Evolutionary conservation across 192 early-diverging fungal genomes (phyloP), one percentile per base, ranked within the genome.

Genomic region (Mortierella alpina): DNA sequence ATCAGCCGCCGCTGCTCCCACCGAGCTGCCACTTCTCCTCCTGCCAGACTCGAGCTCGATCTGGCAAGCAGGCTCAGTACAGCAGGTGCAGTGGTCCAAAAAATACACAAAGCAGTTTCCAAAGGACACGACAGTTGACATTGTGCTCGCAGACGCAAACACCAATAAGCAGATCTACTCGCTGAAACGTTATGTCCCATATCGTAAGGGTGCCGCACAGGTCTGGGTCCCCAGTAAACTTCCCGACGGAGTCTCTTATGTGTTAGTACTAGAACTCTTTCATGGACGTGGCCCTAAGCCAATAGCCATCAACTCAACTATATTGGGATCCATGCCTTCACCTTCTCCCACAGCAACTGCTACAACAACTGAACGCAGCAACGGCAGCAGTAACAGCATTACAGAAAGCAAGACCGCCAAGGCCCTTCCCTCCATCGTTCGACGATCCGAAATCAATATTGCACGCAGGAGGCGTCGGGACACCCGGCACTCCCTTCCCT

Each of bases 71-170:
- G 75, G 75, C 20, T 65, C 75, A 46, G 40, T 65, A 5, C 55
- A 78, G 40, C 22, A 47, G 11, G 75, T 78, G 42, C 52, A 64
- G 22, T 78, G 75, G 75, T 78, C 75, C 22, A 69, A 69, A 48
- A 69, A 65, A n/a, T 78, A 78, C 31, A 63, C 68, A 3, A 52
- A 53, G 13, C 23, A 45, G 18, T 49, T 78, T 7, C 68, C 75
- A 46, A 70, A 66, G 20, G 68, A 78, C 23, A 78, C 75, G 10
- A 78, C 75, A 11, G 68, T 78, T 5, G 75, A 78, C 39, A 78
- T 78, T 44, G 57, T 78, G 23, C 67, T 78, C 9, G 66, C 60
- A 4, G 75, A 78, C 50, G 39, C 75, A 2, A 59, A 52, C 5
- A 60, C 75, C 40, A 70, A 70, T 49, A 58, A 50, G 39, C 70